phyloP scores from a whole-genome alignment of 257 asterid species.

The Schizonepeta tenuifolia region DNA sequence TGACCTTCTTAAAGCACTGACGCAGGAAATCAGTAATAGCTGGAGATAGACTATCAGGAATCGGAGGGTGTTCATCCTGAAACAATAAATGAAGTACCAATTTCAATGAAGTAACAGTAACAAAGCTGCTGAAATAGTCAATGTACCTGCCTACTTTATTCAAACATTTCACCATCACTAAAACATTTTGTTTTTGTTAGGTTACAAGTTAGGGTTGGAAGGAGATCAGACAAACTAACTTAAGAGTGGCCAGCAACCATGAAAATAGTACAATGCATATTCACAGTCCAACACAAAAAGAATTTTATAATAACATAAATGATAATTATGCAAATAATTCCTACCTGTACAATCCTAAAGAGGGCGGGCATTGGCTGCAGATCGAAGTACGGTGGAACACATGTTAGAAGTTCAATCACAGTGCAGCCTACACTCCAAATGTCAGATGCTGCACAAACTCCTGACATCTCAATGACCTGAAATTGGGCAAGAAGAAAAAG shows the following conservation, averaged over 20 bases:
- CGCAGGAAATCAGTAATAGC: slow-evolving; percentile 65
- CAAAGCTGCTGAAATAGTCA: slow-evolving; percentile 21
- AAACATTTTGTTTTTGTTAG: background rate
- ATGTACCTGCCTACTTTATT: slow-evolving; percentile 18
- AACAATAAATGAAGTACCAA: slow-evolving; percentile 33
- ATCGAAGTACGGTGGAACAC: slow-evolving; percentile 95
- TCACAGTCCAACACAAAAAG: slow-evolving; percentile 11
- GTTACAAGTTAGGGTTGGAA: slow-evolving; percentile 8
- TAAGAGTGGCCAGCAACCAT: slow-evolving; percentile 13
- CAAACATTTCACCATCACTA: slow-evolving; percentile 13
- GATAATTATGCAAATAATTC: slow-evolving; percentile 32
- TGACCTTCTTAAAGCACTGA: slow-evolving; percentile 75
- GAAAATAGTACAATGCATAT: slow-evolving; percentile 9
- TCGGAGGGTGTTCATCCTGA: slow-evolving; percentile 75
- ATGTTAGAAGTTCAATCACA: slow-evolving; percentile 95
- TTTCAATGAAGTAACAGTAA: slow-evolving; percentile 27
- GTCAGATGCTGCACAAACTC: slow-evolving; percentile 99
- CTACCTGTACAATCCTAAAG: slow-evolving; percentile 95
- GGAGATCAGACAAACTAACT: background rate
- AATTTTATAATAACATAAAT: background rate
- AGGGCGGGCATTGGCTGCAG: slow-evolving; percentile 99
- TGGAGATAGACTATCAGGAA: slow-evolving; percentile 68
- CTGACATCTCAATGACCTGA: slow-evolving; percentile 99
- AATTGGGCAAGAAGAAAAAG: slow-evolving; percentile 32
- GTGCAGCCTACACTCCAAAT: slow-evolving; percentile 99